phyloP scores from a whole-genome alignment of 2,329 filamentous ascomycete species.

The Colletotrichum sp. region DNA sequence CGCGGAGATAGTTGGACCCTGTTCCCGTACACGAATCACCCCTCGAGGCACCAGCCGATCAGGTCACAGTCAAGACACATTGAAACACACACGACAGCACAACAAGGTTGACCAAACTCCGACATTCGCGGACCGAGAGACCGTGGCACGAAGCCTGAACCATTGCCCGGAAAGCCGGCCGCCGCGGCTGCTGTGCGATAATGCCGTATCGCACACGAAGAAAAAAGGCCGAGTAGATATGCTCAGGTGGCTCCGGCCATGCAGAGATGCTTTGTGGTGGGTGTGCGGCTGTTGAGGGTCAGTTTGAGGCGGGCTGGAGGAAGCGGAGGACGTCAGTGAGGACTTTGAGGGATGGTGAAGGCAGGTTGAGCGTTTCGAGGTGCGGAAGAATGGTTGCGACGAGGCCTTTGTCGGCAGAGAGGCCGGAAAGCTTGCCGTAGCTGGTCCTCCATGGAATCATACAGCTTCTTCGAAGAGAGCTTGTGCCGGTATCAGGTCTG shows the following conservation, averaged over 20 bases:
- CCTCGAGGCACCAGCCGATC: no score
- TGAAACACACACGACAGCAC: neutral
- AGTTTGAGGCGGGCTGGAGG: neutral
- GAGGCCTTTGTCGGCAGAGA: conserved; percentile 7
- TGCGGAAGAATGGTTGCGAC: neutral
- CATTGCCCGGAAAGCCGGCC: neutral
- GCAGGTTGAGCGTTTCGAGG: neutral
- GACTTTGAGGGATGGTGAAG: neutral
- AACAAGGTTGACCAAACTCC: neutral
- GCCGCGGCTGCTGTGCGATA: neutral
- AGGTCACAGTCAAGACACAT: neutral
- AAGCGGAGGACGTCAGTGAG: neutral
- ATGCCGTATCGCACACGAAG: neutral
- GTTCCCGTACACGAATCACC: neutral
- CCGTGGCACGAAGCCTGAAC: neutral
- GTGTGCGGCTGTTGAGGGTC: neutral
- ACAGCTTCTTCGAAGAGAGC: neutral
- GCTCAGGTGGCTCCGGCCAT: neutral
- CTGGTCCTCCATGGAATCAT: neutral
- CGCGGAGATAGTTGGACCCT: neutral
- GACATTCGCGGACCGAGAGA: neutral
- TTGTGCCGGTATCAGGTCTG: neutral
- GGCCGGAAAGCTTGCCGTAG: neutral
- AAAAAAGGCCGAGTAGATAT: neutral
- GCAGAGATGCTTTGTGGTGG: neutral